Evolutionary conservation across 31 red algal species (phyloP).

Genomic region (Pterothamnion heteromorphum): DNA sequence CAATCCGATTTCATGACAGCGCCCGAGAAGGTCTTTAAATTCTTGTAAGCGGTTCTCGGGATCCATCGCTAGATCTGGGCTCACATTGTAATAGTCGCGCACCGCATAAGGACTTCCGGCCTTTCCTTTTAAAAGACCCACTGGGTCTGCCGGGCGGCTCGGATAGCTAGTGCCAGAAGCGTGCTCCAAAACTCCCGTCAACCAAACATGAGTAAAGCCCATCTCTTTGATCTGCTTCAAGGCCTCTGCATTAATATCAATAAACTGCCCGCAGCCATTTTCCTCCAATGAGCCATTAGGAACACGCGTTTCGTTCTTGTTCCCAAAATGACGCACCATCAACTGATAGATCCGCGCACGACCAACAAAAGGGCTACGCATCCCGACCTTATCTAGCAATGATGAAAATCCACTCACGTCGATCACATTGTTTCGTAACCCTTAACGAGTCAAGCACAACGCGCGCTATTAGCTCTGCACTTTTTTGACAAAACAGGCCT

Average conservation of each 20-base stretch:
- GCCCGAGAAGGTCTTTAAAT: background rate
- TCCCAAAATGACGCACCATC: background rate
- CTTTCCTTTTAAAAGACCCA: background rate
- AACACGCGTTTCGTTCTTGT: background rate
- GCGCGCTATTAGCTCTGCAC: background rate
- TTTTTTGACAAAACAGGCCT: background rate
- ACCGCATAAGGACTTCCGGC: background rate
- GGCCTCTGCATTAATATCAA: background rate
- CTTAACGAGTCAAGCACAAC: too few species aligned
- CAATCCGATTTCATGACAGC: background rate
- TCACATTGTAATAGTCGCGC: background rate
- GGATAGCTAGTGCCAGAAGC: background rate
- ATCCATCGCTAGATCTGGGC: background rate
- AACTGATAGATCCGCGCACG: conserved; percentile 14
- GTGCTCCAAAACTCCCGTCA: background rate
- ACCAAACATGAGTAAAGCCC: conserved; percentile 1
- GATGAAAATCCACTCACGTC: too few species aligned
- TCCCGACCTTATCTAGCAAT: too few species aligned
- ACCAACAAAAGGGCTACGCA: too few species aligned
- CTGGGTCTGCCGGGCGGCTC: background rate
- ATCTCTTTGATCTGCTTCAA: background rate
- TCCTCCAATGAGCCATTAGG: background rate
- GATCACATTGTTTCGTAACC: too few species aligned
- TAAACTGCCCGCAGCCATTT: background rate
- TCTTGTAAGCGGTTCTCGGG: background rate